Base-by-base conservation (phyloP, 306 rosid species). In the Inga leiocalycina region DNA sequence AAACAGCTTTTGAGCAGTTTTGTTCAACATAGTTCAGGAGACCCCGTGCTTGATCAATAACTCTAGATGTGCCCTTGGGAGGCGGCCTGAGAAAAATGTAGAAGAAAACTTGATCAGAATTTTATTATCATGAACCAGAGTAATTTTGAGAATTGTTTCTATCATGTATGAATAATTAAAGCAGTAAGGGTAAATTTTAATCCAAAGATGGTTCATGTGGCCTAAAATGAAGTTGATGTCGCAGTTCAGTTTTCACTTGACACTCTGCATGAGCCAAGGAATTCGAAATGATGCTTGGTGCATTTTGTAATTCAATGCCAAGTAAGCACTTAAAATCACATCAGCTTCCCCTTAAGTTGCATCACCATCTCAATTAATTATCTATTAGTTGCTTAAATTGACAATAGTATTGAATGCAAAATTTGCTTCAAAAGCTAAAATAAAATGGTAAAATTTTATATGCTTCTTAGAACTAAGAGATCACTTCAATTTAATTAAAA, bases 1-100 rank as follows among this genome's bases (percentile, higher is more conserved):
- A 91, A 13, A 90, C 92, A 84, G 99, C 82, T 88, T 87, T 90
- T 30, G 98, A 86, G 94, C 97, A 93, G 81, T 90, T 10, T 30
- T 91, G 62, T 72, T 95, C 85, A 78, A 95, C 96, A 79, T 90
- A 92, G 66, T 91, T 27, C 80, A 95, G 91, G 49, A 92, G 97
- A 56, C 98, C 98, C 83, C 98, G 86, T 5, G 98, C 93, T 84
- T 95, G 98, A 89, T 95, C 98, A 79, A 95, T 86, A 59, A 93
- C 94, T 19, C 97, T 97, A 0, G 88, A 41, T 24, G 27, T 24
- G 27, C 27, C 27, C 27, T 24, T 24, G 0, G 98, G 97, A 56
- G 98, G 89, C 15, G 98, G 98, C 70, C 95, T 94, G 90, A 71
- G 75, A 24, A 24, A 24, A 70, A 22, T 44, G 78, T 57, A 7